Conservation (phyloP, 73 alveolate genomes). For the Tetrahymena borealis region DNA sequence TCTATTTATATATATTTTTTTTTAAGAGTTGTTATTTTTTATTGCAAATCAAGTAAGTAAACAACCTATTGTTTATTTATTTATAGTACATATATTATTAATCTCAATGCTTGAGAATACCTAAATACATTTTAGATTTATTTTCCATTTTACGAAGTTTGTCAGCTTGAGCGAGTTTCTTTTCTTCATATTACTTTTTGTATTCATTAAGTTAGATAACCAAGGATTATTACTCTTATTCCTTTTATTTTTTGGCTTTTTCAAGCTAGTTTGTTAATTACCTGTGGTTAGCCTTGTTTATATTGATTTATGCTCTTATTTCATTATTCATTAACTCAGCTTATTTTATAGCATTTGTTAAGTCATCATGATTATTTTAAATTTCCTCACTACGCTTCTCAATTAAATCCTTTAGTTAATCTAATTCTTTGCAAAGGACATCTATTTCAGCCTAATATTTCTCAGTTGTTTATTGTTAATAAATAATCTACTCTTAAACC, state of each 20-base stretch:
- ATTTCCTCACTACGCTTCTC: neutral
- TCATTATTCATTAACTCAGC: neutral
- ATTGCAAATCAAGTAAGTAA: neutral
- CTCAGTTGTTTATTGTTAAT: neutral
- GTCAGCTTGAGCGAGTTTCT: neutral
- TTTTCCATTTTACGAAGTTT: neutral
- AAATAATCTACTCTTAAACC: neutral
- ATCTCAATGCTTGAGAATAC: neutral
- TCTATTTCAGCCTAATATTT: neutral
- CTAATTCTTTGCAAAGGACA: neutral
- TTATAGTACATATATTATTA: neutral
- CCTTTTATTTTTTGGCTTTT: neutral
- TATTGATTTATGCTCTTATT: neutral
- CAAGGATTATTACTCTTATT: neutral
- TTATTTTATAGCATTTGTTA: neutral
- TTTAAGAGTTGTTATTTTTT: too few relatives aligned
- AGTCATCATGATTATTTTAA: neutral
- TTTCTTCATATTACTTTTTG: neutral
- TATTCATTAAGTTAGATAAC: neutral
- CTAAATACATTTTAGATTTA: neutral
- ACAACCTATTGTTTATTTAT: neutral
- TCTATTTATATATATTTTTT: too few relatives aligned
- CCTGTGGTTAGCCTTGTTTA: neutral
- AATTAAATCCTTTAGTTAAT: neutral
- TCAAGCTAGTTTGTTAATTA: neutral